Conservation (phyloP, 2,329 filamentous ascomycete species). For the Graphilbum sp. region DNA sequence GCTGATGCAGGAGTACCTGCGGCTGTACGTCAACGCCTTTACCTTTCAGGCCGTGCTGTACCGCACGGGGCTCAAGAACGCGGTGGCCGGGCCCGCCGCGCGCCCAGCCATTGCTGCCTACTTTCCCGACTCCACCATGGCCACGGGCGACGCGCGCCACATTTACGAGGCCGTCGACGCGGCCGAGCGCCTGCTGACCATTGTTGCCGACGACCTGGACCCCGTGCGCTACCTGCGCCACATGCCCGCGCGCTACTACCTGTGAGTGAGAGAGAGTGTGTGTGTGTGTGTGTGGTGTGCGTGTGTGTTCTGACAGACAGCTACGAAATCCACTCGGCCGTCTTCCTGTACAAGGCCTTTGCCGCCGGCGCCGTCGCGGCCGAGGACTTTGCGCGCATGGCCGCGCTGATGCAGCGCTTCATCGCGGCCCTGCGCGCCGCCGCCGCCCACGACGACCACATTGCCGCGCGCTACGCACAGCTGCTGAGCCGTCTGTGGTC, state of each 20-base stretch:
- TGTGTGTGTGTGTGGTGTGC: too few relatives aligned
- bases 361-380: not conserved
- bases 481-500: not conserved
- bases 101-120: not conserved
- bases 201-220: not conserved
- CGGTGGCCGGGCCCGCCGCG: not conserved
- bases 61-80: not conserved
- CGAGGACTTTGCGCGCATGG: not conserved
- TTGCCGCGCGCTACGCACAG: not conserved
- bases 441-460: not conserved
- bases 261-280: not conserved
- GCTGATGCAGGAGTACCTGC: conserved; percentile 1
- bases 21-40: conserved; percentile 1
- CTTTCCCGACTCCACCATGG: not conserved
- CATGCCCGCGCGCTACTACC: conserved; percentile 1
- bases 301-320: not conserved
- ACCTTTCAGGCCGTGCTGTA: conserved; percentile 1
- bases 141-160: not conserved
- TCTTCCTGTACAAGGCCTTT: conserved; percentile 1
- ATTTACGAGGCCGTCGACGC: not conserved
- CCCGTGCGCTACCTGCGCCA: not conserved
- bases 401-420: not conserved
- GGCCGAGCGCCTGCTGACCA: not conserved
- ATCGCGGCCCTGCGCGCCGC: not conserved
- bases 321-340: not conserved